phyloP scores from a whole-genome alignment of 2,329 filamentous ascomycete genomes.

The Elsinoe arachidis region DNA sequence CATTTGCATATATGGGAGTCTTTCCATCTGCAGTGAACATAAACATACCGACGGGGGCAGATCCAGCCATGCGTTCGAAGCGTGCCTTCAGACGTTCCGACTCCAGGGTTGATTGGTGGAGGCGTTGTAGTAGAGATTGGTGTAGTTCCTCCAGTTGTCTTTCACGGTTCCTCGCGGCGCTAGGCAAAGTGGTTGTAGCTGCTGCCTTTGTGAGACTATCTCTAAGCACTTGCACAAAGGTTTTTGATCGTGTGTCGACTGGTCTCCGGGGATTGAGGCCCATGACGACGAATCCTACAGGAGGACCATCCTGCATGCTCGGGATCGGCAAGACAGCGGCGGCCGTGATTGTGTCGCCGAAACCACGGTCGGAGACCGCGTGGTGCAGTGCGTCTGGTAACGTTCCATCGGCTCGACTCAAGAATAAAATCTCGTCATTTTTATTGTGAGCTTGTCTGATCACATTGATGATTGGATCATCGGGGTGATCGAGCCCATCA shows the following conservation, averaged over 20 bases:
- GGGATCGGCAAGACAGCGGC: constrained; percentile 30
- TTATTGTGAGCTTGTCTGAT: constrained; percentile 26
- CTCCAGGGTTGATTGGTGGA: constrained; percentile 25
- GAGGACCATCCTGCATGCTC: constrained; percentile 2
- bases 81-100: constrained; percentile 29
- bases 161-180: neutral
- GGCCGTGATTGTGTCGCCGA: constrained; percentile 28
- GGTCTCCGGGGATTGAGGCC: constrained; percentile 33
- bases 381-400: constrained; percentile 23
- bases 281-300: constrained; percentile 25
- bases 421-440: constrained; percentile 21
- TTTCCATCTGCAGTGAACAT: constrained; percentile 28
- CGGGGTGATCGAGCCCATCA: constrained; percentile 10
- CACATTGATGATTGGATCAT: constrained; percentile 20
- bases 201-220: constrained; percentile 25
- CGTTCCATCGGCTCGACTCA: constrained; percentile 26
- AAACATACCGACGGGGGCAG: constrained; percentile 35
- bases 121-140: constrained; percentile 29
- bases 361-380: constrained; percentile 28
- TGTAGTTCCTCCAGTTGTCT: constrained; percentile 30
- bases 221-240: constrained; percentile 30
- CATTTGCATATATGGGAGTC: constrained; percentile 32
- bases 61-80: constrained; percentile 33
- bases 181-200: neutral
- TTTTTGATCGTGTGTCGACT: constrained; percentile 31